phyloP scores from a whole-genome alignment of 2,329 filamentous ascomycete genomes.

The Pseudopithomyces maydicus region DNA sequence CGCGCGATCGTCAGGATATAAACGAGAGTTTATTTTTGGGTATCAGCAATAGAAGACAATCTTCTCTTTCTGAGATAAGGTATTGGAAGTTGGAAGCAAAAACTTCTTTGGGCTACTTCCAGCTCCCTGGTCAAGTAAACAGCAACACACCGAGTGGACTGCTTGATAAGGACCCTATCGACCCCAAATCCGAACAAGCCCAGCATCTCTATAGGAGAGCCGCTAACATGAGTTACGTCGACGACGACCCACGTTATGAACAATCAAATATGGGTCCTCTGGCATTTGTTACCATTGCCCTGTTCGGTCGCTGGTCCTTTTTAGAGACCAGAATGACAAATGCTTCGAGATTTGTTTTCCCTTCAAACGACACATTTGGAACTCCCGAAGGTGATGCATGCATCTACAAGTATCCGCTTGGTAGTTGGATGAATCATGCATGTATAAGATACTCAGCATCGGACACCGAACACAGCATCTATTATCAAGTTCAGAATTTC shows the following conservation, averaged over 20 bases:
- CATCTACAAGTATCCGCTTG: neutral
- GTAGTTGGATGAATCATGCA: neutral
- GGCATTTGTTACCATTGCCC: constrained; percentile 8
- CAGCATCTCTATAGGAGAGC: neutral
- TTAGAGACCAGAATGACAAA: constrained; percentile 6
- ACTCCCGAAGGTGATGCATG: too few species aligned
- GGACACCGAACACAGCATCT: neutral
- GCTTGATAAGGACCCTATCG: constrained; percentile 14
- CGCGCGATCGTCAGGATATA: constrained; percentile 17
- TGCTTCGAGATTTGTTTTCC: neutral
- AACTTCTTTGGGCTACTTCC: constrained; percentile 17
- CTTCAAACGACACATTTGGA: neutral
- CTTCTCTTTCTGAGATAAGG: neutral
- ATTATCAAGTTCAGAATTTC: neutral
- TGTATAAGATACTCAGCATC: neutral
- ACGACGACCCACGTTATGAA: neutral
- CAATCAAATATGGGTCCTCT: constrained; percentile 11
- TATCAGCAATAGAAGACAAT: too few species aligned
- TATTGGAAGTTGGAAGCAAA: constrained; percentile 5
- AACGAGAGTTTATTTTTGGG: constrained; percentile 11
- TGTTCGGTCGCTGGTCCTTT: constrained; percentile 16
- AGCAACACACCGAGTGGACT: constrained; percentile 9
- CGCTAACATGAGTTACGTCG: neutral
- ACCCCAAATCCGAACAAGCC: neutral
- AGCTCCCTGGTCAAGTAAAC: constrained; percentile 13